Percentiles rank a stretch among this genome's conserved stretches.
Conservation (phyloP, 2,329 filamentous ascomycete genomes). For the Colletotrichum phormii region DNA sequence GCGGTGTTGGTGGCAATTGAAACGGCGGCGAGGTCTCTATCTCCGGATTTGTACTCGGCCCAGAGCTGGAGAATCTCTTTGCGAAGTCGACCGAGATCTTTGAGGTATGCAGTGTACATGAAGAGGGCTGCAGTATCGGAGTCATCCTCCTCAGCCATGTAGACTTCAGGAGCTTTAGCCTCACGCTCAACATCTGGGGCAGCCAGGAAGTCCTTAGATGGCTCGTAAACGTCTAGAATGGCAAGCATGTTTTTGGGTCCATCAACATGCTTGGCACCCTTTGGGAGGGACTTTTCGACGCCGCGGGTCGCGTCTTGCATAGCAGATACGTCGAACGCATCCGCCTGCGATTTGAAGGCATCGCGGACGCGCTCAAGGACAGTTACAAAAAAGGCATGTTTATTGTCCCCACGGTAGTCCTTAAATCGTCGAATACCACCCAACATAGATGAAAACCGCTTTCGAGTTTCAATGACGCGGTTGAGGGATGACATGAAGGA, state of each 20-base stretch:
- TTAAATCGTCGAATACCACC: conserved; percentile 29
- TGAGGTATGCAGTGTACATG: conserved; percentile 42
- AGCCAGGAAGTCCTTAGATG: conserved; percentile 50
- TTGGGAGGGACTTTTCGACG: conserved; percentile 22
- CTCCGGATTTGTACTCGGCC: conserved; percentile 41
- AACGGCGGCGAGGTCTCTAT: conserved; percentile 46
- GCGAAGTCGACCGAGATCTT: conserved; percentile 46
- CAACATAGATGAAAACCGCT: conserved; percentile 42
- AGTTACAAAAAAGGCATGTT: conserved; percentile 48
- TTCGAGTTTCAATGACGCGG: conserved; percentile 50
- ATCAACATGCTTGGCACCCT: conserved; percentile 5
- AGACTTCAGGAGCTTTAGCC: conserved; percentile 36
- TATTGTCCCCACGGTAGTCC: conserved; percentile 40
- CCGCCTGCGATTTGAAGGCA: conserved; percentile 42
- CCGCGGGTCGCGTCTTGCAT: not conserved
- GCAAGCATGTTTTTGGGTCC: conserved; percentile 47
- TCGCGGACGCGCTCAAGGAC: conserved; percentile 49
- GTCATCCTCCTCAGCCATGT: conserved; percentile 43
- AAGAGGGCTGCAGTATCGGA: conserved; percentile 42
- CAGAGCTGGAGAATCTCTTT: conserved; percentile 46
- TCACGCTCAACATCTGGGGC: conserved; percentile 40
- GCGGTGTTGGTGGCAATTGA: conserved; percentile 53
- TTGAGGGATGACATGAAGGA: conserved; percentile 47
- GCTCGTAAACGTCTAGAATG: conserved; percentile 49
- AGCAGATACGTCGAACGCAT: not conserved